A percentile compares a stretch with the other conserved stretches of the same genome.
These are phyloP conservation scores for Ogataea salicorniae DNA, from an alignment of 805 yeast species.

Conservation along the genomic window DNA sequence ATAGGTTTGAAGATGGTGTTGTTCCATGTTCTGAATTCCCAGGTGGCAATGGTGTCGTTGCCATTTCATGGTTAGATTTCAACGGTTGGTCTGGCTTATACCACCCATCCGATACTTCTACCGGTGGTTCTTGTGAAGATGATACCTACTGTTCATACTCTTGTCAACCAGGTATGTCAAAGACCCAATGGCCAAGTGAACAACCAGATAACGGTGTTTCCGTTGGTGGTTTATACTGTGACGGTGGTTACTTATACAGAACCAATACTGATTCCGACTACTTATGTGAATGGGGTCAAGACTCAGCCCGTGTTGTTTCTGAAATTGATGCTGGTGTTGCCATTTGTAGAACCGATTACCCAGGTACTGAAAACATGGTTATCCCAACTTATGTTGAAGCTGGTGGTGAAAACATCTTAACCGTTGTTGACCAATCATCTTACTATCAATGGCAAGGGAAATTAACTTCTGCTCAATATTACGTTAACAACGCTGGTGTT, in stretches of 20 bases:
- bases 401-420: slow-evolving; percentile 45
- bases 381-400: slow-evolving; percentile 61
- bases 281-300: slow-evolving; percentile 63
- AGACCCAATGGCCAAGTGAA: slow-evolving; percentile 69
- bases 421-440: slow-evolving; percentile 55
- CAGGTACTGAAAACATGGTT: slow-evolving; percentile 79
- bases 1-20: slow-evolving; percentile 67
- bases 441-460: slow-evolving; percentile 62
- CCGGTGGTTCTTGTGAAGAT: slow-evolving; percentile 46
- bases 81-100: slow-evolving; percentile 63
- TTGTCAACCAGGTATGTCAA: slow-evolving; percentile 75
- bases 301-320: slow-evolving; percentile 50
- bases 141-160: slow-evolving; percentile 75
- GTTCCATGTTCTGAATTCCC: slow-evolving; percentile 67
- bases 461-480: slow-evolving; percentile 65
- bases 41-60: slow-evolving; percentile 76
- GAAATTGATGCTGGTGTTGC: slow-evolving; percentile 50
- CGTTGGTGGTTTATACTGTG: slow-evolving; percentile 66
- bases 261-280: slow-evolving; percentile 45
- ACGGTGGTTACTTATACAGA: slow-evolving; percentile 55
- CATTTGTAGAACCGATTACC: slow-evolving; percentile 74
- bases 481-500: slow-evolving; percentile 75
- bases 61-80: slow-evolving; percentile 63
- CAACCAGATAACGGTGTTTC: slow-evolving; percentile 69
- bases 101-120: slow-evolving; percentile 53